Base-by-base conservation (phyloP, 2,329 filamentous ascomycete genomes). In the Nothopassalora personata region DNA sequence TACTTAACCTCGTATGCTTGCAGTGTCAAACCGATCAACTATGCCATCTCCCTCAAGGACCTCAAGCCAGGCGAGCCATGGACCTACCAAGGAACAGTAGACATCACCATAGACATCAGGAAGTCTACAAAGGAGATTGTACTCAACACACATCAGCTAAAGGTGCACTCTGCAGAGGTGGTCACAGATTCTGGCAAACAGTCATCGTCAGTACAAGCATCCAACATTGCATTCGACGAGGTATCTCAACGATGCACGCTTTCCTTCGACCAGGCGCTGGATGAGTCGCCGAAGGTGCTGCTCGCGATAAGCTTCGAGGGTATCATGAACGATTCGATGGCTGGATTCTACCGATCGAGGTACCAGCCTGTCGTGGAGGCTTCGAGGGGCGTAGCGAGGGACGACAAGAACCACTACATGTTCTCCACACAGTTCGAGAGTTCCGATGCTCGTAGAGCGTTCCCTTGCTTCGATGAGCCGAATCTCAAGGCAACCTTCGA, bases 391-490 rank as follows among this genome's bases (percentile, higher is more conserved):
- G 91, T 96, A 1, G 89, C 91, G 30, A 88, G 82, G 70, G 91
- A 86, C 59, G 80, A 78, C 51, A 82, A 86, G 56, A 79, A 82
- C 67, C 79, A 86, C 71, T 85, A 76, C 83, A 70, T 80, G 83
- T 85, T 96, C 75, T 96, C 90, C 79, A 99, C 94, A 52, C 94
- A 99, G 74, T 99, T 99, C 72, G 94, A 99, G 80, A 88, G 92
- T 49, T 96, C 91, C 71, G 94, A 99, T 76, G 94, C 94, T 62
- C 88, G 94, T 65, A 84, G 92, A 66, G 93, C 94, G 8, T 97
- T 99, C 77, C 94, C 94, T 51, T 99, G 94, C 79, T 97, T 97
- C 71, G 94, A 99, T 72, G 94, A 99, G 78, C 94, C 94, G 46
- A 96, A 96, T 70, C 83, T 97, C 64, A 99, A 99, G 78, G 91